Percentiles rank a stretch among this genome's conserved stretches.
Evolutionary conservation across 2,329 filamentous ascomycete species (phyloP).

Genomic region (Bretziella fagacearum): DNA sequence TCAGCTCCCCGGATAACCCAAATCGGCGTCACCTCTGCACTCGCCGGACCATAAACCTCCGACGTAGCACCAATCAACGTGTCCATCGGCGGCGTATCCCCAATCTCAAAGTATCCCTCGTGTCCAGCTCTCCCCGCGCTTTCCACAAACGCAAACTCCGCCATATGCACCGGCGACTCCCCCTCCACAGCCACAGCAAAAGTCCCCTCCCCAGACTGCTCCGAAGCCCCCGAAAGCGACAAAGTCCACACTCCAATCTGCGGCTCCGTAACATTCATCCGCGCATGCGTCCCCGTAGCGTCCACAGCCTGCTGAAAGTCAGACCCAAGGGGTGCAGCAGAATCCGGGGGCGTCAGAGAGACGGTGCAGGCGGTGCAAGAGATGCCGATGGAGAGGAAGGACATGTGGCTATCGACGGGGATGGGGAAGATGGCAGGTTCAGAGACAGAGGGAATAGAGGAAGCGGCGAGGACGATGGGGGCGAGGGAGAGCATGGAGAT

Average conservation of each 20-base stretch:
- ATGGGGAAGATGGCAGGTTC: constrained; percentile 8
- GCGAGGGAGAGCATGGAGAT: constrained; percentile 8
- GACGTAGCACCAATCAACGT: constrained; percentile 10
- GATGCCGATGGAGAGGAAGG: constrained; percentile 10
- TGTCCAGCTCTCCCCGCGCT: constrained; percentile 13
- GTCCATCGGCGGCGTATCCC: constrained; percentile 3
- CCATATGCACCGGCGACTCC: constrained; percentile 11
- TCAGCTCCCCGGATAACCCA: constrained; percentile 11
- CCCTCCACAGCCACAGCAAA: constrained; percentile 13
- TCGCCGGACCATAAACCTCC: constrained; percentile 13
- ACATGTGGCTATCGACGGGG: constrained; percentile 13
- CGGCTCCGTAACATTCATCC: constrained; percentile 12
- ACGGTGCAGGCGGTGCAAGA: constrained; percentile 13
- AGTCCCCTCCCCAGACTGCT: not conserved
- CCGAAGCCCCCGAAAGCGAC: not conserved
- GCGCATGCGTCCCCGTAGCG: constrained; percentile 11
- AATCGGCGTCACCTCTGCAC: not conserved
- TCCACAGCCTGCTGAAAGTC: constrained; percentile 13
- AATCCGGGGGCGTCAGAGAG: constrained; percentile 2
- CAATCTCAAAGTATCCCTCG: constrained; percentile 15
- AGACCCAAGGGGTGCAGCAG: not conserved
- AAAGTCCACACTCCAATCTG: constrained; percentile 12
- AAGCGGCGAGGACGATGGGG: constrained; percentile 8
- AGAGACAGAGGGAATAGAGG: not conserved
- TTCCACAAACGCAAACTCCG: constrained; percentile 14